phyloP scores from a whole-genome alignment of 139 green algal species.

The Chlorella sp. region DNA sequence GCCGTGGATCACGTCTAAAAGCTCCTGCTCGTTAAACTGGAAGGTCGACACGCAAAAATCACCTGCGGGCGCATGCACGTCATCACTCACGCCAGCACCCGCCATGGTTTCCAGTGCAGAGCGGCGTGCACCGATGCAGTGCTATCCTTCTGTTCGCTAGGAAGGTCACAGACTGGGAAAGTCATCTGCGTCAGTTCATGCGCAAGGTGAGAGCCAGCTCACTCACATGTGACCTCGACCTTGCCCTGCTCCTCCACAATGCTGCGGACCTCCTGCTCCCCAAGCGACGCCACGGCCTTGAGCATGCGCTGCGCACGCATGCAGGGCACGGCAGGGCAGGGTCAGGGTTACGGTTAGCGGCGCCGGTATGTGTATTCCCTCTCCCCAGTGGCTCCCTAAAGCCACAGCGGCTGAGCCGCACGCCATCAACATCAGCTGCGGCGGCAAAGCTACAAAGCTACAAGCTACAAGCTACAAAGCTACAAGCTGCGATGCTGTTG shows the following conservation, averaged over 20 bases:
- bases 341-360: too few relatives aligned
- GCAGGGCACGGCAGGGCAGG: background rate
- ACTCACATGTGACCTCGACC: conserved; percentile 68
- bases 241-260: conserved; percentile 73
- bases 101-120: background rate
- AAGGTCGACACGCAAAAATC: background rate
- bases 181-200: background rate
- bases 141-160: background rate
- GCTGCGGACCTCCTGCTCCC: conserved; percentile 39
- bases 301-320: conserved; percentile 66
- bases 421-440: background rate
- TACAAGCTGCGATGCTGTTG: background rate
- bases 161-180: background rate
- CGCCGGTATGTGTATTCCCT: too few relatives aligned
- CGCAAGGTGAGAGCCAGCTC: conserved; percentile 5
- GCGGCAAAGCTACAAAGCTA: background rate
- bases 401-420: background rate
- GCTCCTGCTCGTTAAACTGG: background rate
- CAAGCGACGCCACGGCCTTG: conserved; percentile 52
- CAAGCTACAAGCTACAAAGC: background rate
- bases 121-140: background rate
- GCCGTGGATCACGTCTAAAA: background rate
- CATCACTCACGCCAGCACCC: background rate
- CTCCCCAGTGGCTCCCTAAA: background rate
- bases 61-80: background rate